Conservation (phyloP, 805 yeast species). For the Yarrowia sp. region DNA sequence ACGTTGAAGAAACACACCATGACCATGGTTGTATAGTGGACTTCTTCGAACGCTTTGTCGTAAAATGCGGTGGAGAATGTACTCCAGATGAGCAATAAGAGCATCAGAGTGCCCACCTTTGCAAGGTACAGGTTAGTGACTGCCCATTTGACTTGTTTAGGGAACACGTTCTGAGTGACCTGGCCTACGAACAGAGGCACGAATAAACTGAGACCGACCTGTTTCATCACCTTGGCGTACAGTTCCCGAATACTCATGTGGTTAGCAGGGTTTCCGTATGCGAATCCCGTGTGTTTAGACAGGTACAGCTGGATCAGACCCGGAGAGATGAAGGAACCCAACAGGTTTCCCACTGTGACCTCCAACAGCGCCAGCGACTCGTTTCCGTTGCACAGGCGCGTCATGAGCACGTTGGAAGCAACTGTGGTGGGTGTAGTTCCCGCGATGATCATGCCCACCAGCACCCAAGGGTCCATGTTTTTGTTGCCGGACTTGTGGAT, state of each 20-base stretch:
- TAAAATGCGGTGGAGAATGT: slow-evolving; percentile 89
- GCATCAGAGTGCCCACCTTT: slow-evolving; percentile 82
- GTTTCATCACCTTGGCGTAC: slow-evolving; percentile 82
- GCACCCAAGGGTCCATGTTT: slow-evolving; percentile 72
- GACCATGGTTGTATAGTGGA: slow-evolving; percentile 70
- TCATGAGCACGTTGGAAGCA: slow-evolving; percentile 91
- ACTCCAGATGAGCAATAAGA: slow-evolving; percentile 75
- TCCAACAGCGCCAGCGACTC: slow-evolving; percentile 79
- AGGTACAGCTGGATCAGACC: slow-evolving; percentile 78
- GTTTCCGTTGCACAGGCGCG: slow-evolving; percentile 83
- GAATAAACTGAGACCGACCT: slow-evolving; percentile 81
- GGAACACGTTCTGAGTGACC: slow-evolving; percentile 71
- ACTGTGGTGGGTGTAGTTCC: slow-evolving; percentile 92
- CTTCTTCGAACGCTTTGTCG: slow-evolving; percentile 76
- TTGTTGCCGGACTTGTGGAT: slow-evolving; percentile 64
- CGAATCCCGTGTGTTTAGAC: slow-evolving; percentile 60
- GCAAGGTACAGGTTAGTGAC: slow-evolving; percentile 63
- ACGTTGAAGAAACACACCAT: slow-evolving; percentile 83
- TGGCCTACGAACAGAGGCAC: slow-evolving; percentile 89
- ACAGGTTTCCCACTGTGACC: slow-evolving; percentile 80
- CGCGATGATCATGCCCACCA: slow-evolving; percentile 82
- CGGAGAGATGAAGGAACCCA: slow-evolving; percentile 90
- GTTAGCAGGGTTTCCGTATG: slow-evolving; percentile 79
- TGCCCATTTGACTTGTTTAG: slow-evolving; percentile 68
- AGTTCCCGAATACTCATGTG: slow-evolving; percentile 59